Evolutionary conservation across 208 protist genomes (phyloP), one percentile per base, ranked within the genome.

Genomic region (Acanthamoeba royreba): DNA sequence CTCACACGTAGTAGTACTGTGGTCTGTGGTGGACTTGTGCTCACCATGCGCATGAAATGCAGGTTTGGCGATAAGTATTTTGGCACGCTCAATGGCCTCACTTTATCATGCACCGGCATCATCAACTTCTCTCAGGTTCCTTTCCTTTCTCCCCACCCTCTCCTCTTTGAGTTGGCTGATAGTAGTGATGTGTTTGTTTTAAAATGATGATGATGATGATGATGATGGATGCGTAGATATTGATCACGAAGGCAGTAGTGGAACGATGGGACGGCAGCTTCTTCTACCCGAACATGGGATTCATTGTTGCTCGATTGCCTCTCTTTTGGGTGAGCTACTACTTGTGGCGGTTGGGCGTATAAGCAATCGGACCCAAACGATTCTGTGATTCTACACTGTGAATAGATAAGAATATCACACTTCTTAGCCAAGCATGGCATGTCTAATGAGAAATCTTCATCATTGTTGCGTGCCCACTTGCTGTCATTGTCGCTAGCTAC

Each of bases 271-370:
- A 31, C 17, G 72, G 72, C 13, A 83, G 72, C 72, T 83, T 83
- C 72, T 83, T 83, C 72, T 83, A 83, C 72, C 72, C 72, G 33
- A 83, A 83, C 72, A 25, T 83, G 72, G 72, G 40, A 38, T 83
- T 83, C 43, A 49, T 83, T 0, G 22, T 83, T 19, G 72, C 28
- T 19, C 72, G 72, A 31, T 38, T 83, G 43, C 72, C 72, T n/a
- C 72, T 83, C n/a, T 83, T 83, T 31, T 49, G 35, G 43, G 72
- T 83, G 25, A 46, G 17, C 43, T 83, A 49, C 40, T 47, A 83
- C 43, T 49, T 83, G 33, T 49, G 35, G 72, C 17, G 15, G 40
- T 9, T 83, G 7, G 72, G 40, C 25, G 0, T 83, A 25, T 83
- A 35, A 83, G 5, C 25, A 19, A 0, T 1, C 15, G 19, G 19